Percentiles rank a stretch among this genome's conserved stretches.
phyloP scores from a whole-genome alignment of 768 basidiomycete genomes.

The Candolleomyces aberdarensis region DNA sequence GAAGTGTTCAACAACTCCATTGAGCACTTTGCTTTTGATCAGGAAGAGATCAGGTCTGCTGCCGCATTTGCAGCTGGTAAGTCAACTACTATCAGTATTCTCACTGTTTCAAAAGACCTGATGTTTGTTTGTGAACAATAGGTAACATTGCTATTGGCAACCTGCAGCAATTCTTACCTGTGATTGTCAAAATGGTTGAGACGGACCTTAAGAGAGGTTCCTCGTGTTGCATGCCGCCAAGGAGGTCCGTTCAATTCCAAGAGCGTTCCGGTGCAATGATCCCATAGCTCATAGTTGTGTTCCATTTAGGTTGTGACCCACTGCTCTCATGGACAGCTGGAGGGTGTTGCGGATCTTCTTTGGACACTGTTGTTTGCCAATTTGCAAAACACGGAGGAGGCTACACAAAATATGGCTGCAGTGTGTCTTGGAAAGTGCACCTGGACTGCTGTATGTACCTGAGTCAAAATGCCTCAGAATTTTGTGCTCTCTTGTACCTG shows the following conservation, averaged over 20 bases:
- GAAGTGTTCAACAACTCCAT: slow-evolving; percentile 78
- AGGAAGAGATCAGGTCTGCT: slow-evolving; percentile 85
- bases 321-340: slow-evolving; percentile 79
- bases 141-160: too few relatives aligned
- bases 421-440: slow-evolving; percentile 96
- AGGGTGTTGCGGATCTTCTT: slow-evolving; percentile 81
- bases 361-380: slow-evolving; percentile 94
- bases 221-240: slow-evolving; percentile 90
- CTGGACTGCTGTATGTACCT: too few relatives aligned
- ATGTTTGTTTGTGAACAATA: slow-evolving; percentile 19
- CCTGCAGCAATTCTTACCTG: slow-evolving; percentile 83
- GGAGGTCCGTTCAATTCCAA: slow-evolving; percentile 53
- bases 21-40: slow-evolving; percentile 68
- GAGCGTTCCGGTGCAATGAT: too few relatives aligned
- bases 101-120: neutral
- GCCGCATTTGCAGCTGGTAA: slow-evolving; percentile 96
- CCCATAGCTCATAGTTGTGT: neutral
- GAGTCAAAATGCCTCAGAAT: too few relatives aligned
- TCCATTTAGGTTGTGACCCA: slow-evolving; percentile 84
- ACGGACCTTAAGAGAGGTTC: slow-evolving; percentile 73
- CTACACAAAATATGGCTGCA: slow-evolving; percentile 90
- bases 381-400: slow-evolving; percentile 87
- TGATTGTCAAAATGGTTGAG: slow-evolving; percentile 76
- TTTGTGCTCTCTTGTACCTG: too few relatives aligned
- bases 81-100: slow-evolving; percentile 12